These are phyloP conservation scores for Acrodontium crateriforme DNA, from an alignment of 2,329 filamentous ascomycete species.

Conservation along the genomic window DNA sequence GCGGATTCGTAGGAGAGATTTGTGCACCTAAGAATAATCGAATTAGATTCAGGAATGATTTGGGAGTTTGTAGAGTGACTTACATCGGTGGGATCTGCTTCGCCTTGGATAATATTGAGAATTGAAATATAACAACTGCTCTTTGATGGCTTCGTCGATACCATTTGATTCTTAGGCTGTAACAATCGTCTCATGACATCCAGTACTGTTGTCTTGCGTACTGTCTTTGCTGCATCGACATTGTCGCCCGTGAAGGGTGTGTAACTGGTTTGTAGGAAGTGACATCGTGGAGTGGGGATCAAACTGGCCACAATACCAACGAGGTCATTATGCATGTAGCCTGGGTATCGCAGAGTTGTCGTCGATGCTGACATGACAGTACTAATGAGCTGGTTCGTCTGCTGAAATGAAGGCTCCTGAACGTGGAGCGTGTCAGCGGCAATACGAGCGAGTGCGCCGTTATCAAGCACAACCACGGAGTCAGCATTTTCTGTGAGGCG, in stretches of 20 bases:
- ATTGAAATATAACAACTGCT: conserved; percentile 99
- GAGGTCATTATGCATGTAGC: conserved; percentile 99
- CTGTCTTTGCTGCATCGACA: conserved; percentile 91
- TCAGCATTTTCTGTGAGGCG: conserved; percentile 91
- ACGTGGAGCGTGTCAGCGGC: conserved; percentile 89
- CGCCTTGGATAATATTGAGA: conserved; percentile 95
- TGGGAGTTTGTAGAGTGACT: conserved; percentile 8
- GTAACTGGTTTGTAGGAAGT: conserved; percentile 97
- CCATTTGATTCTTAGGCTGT: conserved; percentile 98
- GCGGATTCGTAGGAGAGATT: conserved; percentile 88
- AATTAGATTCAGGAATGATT: neutral
- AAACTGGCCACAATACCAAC: conserved; percentile 92
- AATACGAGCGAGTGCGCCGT: conserved; percentile 84
- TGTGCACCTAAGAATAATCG: conserved; percentile 51
- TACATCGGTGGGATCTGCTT: conserved; percentile 90
- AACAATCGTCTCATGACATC: conserved; percentile 93
- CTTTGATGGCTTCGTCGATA: conserved; percentile 86
- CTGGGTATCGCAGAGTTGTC: conserved; percentile 88
- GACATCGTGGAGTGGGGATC: conserved; percentile 89
- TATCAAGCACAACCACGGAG: conserved; percentile 93
- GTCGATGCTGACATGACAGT: conserved; percentile 99
- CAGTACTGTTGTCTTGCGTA: conserved; percentile 92
- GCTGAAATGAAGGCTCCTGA: conserved; percentile 88
- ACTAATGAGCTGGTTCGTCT: conserved; percentile 89
- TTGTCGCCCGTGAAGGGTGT: conserved; percentile 95